A percentile compares a stretch with the other conserved stretches of the same genome.
Conservation (phyloP, 805 yeast species). For the Limtongia smithiae region DNA sequence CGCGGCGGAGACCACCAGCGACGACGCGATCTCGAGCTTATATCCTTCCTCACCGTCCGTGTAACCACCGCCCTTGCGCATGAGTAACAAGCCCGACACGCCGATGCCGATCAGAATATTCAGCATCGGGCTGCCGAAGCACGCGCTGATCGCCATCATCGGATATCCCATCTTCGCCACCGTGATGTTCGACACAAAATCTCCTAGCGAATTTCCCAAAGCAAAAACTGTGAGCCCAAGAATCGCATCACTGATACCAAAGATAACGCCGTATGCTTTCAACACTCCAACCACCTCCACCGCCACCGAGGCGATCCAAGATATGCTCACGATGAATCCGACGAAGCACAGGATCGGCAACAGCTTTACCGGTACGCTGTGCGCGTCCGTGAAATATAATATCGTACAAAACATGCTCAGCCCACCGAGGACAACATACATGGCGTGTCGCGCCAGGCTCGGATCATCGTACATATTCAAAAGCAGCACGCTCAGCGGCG, state of each 20-base stretch:
- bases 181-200: constrained; percentile 75
- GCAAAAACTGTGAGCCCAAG: constrained; percentile 88
- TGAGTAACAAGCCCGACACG: constrained; percentile 56
- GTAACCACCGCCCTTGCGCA: constrained; percentile 27
- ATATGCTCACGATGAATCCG: constrained; percentile 66
- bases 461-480: constrained; percentile 18
- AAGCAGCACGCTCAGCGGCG: constrained; percentile 35
- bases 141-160: constrained; percentile 89
- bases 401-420: constrained; percentile 1
- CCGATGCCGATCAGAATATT: constrained; percentile 80
- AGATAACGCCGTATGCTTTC: constrained; percentile 56
- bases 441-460: not conserved
- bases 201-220: constrained; percentile 89
- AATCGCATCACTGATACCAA: constrained; percentile 67
- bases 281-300: constrained; percentile 64
- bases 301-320: constrained; percentile 68
- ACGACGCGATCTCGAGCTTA: constrained; percentile 39
- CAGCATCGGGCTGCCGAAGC: constrained; percentile 88
- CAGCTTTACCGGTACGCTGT: constrained; percentile 10
- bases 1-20: constrained; percentile 44
- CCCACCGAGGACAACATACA: constrained; percentile 11
- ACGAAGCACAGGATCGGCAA: constrained; percentile 29
- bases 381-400: constrained; percentile 14
- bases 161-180: constrained; percentile 80
- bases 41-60: constrained; percentile 29